A percentile compares a stretch with the other conserved stretches of the same genome.
phyloP scores from a whole-genome alignment of 352 stramenopile genomes.

The Thalassiosira exigua region DNA sequence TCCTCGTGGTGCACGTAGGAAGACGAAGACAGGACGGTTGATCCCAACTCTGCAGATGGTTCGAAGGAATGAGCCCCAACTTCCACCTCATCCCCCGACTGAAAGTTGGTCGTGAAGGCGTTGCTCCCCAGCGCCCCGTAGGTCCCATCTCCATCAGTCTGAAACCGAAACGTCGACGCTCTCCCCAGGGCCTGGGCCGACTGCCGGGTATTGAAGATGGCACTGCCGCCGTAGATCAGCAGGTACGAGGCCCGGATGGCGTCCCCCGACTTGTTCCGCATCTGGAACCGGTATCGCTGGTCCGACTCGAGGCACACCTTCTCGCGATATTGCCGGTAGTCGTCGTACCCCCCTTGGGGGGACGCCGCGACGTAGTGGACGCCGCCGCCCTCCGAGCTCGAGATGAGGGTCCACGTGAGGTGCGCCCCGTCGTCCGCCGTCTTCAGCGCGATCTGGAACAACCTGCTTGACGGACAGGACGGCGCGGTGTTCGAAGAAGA shows the following conservation, averaged over 20 bases:
- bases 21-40: too few relatives aligned
- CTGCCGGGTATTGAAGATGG: constrained; percentile 7
- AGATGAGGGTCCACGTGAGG: constrained; percentile 8
- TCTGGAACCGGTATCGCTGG: constrained; percentile 20
- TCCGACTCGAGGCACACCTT: constrained; percentile 1
- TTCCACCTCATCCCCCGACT: too few relatives aligned
- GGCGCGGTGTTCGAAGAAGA: not conserved
- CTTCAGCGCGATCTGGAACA: constrained; percentile 14
- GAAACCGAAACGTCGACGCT: not conserved
- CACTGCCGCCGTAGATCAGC: constrained; percentile 1
- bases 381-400: not conserved
- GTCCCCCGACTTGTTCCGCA: constrained; percentile 2
- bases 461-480: not conserved
- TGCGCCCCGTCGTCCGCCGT: not conserved
- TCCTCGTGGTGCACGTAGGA: too few relatives aligned
- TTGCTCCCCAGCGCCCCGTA: too few relatives aligned
- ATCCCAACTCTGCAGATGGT: too few relatives aligned
- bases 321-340: constrained; percentile 3
- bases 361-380: not conserved
- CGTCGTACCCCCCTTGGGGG: constrained; percentile 11
- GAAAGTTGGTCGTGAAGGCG: too few relatives aligned
- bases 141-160: too few relatives aligned
- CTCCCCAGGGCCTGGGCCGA: not conserved
- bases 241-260: not conserved
- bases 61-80: too few relatives aligned